Conservation (phyloP, 164 flowering plant species). For the Cinnamomum chago region DNA sequence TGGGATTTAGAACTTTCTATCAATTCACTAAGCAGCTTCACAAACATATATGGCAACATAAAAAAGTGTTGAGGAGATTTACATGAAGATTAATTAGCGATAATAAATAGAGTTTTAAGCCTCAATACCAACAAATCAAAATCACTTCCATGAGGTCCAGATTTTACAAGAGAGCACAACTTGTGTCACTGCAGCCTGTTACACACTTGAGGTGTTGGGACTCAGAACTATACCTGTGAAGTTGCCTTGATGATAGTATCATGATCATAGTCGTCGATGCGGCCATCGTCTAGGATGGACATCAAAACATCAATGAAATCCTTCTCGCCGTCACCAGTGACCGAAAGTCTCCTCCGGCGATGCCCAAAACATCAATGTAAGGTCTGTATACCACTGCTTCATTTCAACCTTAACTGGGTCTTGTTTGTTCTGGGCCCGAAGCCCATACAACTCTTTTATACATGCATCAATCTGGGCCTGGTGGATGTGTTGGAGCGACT, state of each 20-base stretch:
- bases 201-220: too few relatives aligned
- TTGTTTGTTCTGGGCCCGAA: not conserved
- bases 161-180: too few relatives aligned
- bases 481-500: not conserved
- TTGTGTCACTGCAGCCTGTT: too few relatives aligned
- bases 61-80: too few relatives aligned
- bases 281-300: not conserved
- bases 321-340: not conserved
- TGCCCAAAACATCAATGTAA: too few relatives aligned
- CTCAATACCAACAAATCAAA: too few relatives aligned
- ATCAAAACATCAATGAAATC: conserved; percentile 9
- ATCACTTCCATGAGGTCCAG: too few relatives aligned
- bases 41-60: too few relatives aligned
- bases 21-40: too few relatives aligned
- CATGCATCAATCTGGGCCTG: not conserved
- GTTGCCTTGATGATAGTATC: conserved; percentile 9
- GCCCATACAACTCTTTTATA: not conserved
- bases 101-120: too few relatives aligned
- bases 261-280: not conserved
- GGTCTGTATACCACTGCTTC: not conserved
- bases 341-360: conserved; percentile 2
- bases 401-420: conserved; percentile 3
- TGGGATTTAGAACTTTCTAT: too few relatives aligned
- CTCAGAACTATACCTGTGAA: not conserved
- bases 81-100: too few relatives aligned